phyloP scores from a whole-genome alignment of 176 grass and related monocot species.

The Ensete ventricosum region DNA sequence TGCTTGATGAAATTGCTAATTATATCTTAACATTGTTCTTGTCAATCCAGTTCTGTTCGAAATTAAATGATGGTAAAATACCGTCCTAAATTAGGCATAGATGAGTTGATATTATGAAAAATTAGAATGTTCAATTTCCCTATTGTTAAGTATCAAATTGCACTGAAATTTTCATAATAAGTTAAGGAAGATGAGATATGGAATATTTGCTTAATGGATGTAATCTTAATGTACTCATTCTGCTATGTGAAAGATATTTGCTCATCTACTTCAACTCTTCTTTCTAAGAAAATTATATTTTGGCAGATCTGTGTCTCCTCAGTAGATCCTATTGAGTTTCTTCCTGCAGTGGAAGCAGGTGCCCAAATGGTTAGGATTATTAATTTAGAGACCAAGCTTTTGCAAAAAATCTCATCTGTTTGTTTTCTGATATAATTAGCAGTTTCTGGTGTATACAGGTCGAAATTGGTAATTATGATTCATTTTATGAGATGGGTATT shows the following conservation, averaged over 20 bases:
- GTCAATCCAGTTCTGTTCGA: no score
- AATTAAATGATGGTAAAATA: no score
- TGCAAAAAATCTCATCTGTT: not conserved
- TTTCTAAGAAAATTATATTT: slow-evolving; percentile 10
- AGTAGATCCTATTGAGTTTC: slow-evolving; percentile 62
- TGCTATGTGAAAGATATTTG: not conserved
- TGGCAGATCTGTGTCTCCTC: slow-evolving; percentile 92
- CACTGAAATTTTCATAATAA: no score
- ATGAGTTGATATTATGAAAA: no score
- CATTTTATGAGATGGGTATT: slow-evolving; percentile 67
- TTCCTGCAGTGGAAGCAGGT: slow-evolving; percentile 67
- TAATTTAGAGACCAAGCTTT: not conserved
- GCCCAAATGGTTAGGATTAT: slow-evolving; percentile 69
- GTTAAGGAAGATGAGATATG: no score
- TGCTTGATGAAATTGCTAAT: no score
- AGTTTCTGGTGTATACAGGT: slow-evolving; percentile 36
- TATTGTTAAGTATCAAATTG: no score
- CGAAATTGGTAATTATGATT: slow-evolving; percentile 95
- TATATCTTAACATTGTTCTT: no score
- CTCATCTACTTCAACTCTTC: not conserved
- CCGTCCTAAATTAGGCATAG: no score
- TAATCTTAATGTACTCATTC: no score
- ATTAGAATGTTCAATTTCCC: no score
- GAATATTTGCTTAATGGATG: no score
- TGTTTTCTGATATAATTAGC: not conserved